phyloP scores from a whole-genome alignment of 306 rosid species.

The Citrullus mucosospermus region DNA sequence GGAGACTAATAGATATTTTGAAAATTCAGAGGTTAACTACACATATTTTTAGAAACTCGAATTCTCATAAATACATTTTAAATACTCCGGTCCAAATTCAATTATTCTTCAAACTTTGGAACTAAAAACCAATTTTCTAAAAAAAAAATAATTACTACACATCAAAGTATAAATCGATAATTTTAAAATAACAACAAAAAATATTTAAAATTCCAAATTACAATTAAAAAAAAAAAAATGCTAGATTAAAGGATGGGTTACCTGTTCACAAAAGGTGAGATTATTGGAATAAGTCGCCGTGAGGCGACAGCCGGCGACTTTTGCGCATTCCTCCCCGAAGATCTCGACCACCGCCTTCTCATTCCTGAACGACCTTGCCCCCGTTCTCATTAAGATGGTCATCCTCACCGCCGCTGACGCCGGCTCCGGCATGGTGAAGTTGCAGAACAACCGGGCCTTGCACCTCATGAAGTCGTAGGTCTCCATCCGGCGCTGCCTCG shows the following conservation, averaged over 20 bases:
- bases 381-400: slow-evolving; percentile 45
- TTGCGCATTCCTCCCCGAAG: slow-evolving; percentile 31
- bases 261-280: slow-evolving; percentile 55
- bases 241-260: background rate
- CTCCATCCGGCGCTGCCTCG: slow-evolving; percentile 41
- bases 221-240: too few species aligned
- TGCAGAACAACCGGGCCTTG: slow-evolving; percentile 48
- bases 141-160: too few species aligned
- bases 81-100: too few species aligned
- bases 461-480: slow-evolving; percentile 49
- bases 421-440: slow-evolving; percentile 8
- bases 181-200: too few species aligned
- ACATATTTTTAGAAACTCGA: too few species aligned
- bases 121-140: too few species aligned
- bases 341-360: slow-evolving; percentile 25
- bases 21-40: too few species aligned
- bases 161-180: too few species aligned
- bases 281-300: slow-evolving; percentile 40
- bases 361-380: slow-evolving; percentile 45
- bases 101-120: too few species aligned
- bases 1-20: too few species aligned
- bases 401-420: slow-evolving; percentile 15
- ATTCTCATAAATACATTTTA: too few species aligned
- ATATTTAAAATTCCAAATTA: too few species aligned
- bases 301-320: slow-evolving; percentile 37